Evolutionary conservation across 352 stramenopile genomes (phyloP), one percentile per base, ranked within the genome.

Genomic region (Phytophthora tentaculata): DNA sequence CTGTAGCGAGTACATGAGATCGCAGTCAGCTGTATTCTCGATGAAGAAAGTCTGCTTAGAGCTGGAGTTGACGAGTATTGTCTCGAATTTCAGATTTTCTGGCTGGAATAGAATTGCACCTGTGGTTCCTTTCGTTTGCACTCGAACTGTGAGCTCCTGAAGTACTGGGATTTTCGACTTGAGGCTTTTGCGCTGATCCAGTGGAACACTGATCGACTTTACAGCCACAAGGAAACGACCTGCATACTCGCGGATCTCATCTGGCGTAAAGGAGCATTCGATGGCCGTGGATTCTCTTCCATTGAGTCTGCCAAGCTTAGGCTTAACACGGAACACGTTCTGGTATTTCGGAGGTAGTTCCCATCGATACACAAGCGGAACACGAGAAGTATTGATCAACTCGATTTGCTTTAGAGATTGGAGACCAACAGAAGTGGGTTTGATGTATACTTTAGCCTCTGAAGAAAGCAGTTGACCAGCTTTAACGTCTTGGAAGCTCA

Each of bases 331-430:
- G 48, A 97, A 94, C 1, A 91, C 73, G 43, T 71, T 69, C 13
- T 88, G 54, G 48, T 90, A 67, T 47, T 84, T 81, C 45, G 66
- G 56, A 26, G 90, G 88, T 3, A 97, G 48, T 6, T 91, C 77
- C 77, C 83, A 95, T n/a, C 79, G 77, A 67, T 88, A 97, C 35
- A 96, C 86, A 10, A 97, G 81, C 16, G 92, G 92, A 41, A 98
- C 81, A 4, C 92, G 83, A 28, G 90, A 96, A 10, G 61, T 73
- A 61, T 98, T 98, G 3, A 83, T 49, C 22, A 97, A 65, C 17
- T 78, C 61, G 17, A 97, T 70, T 0, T 73, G 64, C 1, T 81
- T 75, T 7, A 73, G 48, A 4, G 88, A 94, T 19, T 76, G 48
- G 16, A 98, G 71, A 14, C 90, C 90, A 6, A 97, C 56, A 5